These are phyloP conservation scores for Ascocoryne sarcoides DNA, from an alignment of 2,329 filamentous ascomycete genomes.

Conservation along the genomic window DNA sequence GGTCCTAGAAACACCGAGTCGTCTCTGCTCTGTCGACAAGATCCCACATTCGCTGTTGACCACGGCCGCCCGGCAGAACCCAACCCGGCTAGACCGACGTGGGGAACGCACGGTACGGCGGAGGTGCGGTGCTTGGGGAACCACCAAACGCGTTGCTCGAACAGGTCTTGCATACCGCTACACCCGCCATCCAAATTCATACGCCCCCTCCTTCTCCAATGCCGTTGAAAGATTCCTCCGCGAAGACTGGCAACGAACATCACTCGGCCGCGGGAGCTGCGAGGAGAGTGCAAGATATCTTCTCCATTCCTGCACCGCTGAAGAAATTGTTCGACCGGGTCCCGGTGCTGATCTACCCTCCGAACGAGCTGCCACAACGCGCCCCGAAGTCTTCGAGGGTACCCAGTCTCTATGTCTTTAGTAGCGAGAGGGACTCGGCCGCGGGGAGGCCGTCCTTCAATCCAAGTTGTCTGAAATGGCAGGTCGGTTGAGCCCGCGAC, in stretches of 20 bases:
- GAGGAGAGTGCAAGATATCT: slow-evolving; percentile 18
- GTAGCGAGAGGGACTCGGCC: slow-evolving; percentile 51
- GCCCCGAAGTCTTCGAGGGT: slow-evolving; percentile 39
- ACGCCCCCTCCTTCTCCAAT: not conserved
- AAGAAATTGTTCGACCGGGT: slow-evolving; percentile 78
- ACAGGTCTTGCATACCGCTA: too few species aligned
- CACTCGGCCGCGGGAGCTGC: slow-evolving; percentile 14
- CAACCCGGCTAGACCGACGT: too few species aligned
- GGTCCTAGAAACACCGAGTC: too few species aligned
- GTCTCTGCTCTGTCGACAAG: too few species aligned
- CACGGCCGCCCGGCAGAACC: too few species aligned
- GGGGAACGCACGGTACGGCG: too few species aligned
- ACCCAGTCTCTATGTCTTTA: slow-evolving; percentile 68
- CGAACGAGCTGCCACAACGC: slow-evolving; percentile 65
- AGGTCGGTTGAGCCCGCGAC: slow-evolving; percentile 47
- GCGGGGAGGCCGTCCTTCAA: slow-evolving; percentile 70
- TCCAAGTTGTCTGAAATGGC: slow-evolving; percentile 90
- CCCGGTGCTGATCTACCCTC: slow-evolving; percentile 65
- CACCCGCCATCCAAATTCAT: too few species aligned
- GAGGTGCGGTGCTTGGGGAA: too few species aligned
- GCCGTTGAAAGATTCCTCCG: slow-evolving; percentile 6
- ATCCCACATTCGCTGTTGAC: too few species aligned
- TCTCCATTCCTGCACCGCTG: slow-evolving; percentile 58
- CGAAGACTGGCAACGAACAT: slow-evolving; percentile 5
- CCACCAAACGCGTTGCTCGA: too few species aligned